Conservation (phyloP, 768 basidiomycete genomes). For the Lactifluus volemus region DNA sequence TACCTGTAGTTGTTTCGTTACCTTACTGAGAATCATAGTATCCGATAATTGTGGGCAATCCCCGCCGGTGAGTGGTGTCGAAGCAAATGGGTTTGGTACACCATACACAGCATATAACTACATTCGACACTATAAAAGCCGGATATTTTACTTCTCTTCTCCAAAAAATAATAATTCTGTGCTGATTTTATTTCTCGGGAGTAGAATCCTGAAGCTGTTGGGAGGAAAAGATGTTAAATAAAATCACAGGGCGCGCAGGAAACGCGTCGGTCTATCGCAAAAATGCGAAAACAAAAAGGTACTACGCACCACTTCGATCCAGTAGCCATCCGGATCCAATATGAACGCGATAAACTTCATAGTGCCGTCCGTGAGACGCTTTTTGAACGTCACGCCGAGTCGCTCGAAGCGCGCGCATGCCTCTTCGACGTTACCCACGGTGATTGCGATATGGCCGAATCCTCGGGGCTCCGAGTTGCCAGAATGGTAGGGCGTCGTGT, state of each 20-base stretch:
- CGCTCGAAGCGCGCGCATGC: slow-evolving; percentile 79
- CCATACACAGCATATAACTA: too few relatives aligned
- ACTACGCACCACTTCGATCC: slow-evolving; percentile 19
- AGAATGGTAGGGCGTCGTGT: slow-evolving; percentile 73
- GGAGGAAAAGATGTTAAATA: background rate
- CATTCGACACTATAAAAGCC: too few relatives aligned
- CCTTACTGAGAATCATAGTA: too few relatives aligned
- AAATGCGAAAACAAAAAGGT: background rate
- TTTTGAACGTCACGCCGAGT: slow-evolving; percentile 80
- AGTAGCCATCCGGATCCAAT: slow-evolving; percentile 67
- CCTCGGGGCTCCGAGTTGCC: slow-evolving; percentile 80
- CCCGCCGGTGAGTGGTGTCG: too few relatives aligned
- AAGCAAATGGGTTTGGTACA: too few relatives aligned
- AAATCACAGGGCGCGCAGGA: background rate
- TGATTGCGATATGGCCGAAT: slow-evolving; percentile 86
- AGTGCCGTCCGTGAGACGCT: slow-evolving; percentile 74
- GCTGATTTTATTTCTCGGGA: background rate
- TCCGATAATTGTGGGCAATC: too few relatives aligned
- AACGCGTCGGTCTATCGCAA: background rate
- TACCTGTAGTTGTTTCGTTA: too few relatives aligned
- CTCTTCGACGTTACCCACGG: slow-evolving; percentile 72
- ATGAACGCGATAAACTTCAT: slow-evolving; percentile 83
- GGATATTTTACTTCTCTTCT: too few relatives aligned
- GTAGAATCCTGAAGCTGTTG: background rate
- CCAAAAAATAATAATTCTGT: background rate